Conservation (phyloP, 2,329 filamentous ascomycete genomes). For the Furcasterigmium furcatum region DNA sequence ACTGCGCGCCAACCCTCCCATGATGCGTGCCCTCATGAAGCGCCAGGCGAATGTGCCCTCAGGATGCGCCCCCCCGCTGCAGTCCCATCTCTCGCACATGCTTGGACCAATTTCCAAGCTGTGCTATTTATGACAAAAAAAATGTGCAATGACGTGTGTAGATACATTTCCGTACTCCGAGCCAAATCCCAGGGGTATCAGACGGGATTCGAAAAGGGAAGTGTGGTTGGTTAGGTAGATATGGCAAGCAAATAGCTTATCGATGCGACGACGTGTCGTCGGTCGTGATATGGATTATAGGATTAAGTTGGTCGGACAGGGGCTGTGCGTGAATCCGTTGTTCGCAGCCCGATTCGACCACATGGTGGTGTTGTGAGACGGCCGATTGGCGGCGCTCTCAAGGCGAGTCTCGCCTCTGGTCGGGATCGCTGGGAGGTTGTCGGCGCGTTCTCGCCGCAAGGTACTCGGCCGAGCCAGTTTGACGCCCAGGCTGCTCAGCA, state of each 20-base stretch:
- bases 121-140: neutral
- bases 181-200: constrained; percentile 1
- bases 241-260: too few relatives aligned
- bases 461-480: constrained; percentile 49
- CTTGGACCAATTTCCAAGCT: too few relatives aligned
- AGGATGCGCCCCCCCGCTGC: too few relatives aligned
- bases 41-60: too few relatives aligned
- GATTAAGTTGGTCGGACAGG: neutral
- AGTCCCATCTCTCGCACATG: too few relatives aligned
- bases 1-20: too few relatives aligned
- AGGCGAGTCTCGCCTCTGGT: constrained; percentile 32
- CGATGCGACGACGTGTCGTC: neutral
- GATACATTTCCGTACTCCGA: constrained; percentile 1
- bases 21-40: too few relatives aligned
- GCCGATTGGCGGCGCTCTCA: too few relatives aligned
- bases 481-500: constrained; percentile 53
- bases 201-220: neutral
- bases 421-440: constrained; percentile 40
- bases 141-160: neutral
- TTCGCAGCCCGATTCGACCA: too few relatives aligned
- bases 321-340: too few relatives aligned
- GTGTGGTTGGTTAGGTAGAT: neutral
- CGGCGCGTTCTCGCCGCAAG: constrained; percentile 38
- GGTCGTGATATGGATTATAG: neutral
- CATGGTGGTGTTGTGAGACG: too few relatives aligned